Base-by-base conservation (phyloP, 2,329 filamentous ascomycete species). In the Sclerotinia glacialis region DNA sequence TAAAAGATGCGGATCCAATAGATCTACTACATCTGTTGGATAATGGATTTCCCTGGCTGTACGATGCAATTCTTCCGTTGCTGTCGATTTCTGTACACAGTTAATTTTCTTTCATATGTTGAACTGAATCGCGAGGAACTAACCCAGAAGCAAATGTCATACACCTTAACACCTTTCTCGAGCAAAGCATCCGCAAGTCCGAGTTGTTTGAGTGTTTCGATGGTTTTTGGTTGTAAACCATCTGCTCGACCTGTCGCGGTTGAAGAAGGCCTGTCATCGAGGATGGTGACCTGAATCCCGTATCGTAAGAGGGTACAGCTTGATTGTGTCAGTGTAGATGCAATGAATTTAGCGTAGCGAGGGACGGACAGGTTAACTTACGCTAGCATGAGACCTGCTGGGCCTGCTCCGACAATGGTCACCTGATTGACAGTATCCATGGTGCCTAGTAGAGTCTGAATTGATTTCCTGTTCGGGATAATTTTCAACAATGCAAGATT, bases 221-320 rank as follows among this genome's bases (percentile, higher is more conserved):
- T 84, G 0, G 85, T 86, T 14, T 85, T 84, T 58, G 82, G 83
- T 73, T 87, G 85, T 46, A 86, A 81, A 3, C 85, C 85, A 70
- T 90, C 87, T 14, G 87, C 88, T 75, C 89, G 84, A 5, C 86
- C 87, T 54, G 72, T 73, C 1, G 70, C 68, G 0, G 90, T 93
- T 73, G 86, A 86, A 72, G 89, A 85, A 44, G 84, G 80, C 69
- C 89, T 80, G 74, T 92, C 88, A 78, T 92, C 90, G 59, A 92
- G 80, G 54, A 92, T 82, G 50, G 83, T 82, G 3, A 85, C 83
- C 65, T 85, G 85, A 72, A 91, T 85, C 18, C 89, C 89, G 72
- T 85, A 90, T 11, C 88, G 83, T 12, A 16, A 14, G 34, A 61
- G 58, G 3, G 58, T 49, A 14, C 58, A 23, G 84, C 83, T 46